Base-by-base conservation (phyloP, 768 basidiomycete species). In the Sporobolomyces pararoseus region DNA sequence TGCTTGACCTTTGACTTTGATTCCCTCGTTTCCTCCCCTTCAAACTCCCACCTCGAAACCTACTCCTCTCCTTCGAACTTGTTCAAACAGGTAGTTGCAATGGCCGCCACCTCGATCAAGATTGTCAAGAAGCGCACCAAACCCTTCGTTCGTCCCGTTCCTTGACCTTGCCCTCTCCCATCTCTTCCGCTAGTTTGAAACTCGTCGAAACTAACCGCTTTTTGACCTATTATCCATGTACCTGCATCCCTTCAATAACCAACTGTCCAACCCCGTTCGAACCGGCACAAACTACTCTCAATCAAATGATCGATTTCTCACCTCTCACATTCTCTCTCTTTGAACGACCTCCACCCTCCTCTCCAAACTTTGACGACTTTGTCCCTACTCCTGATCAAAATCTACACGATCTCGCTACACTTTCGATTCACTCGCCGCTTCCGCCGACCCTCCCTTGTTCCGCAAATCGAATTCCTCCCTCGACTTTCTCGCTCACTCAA, bases 91-190 rank as follows among this genome's bases (percentile, higher is more conserved):
- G 63, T 64, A 60, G 59, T 61, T 61, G 59, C 46, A 57, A 69
- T 69, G 70, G 65, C 65, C 58, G 70, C 65, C 70, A 71, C 70
- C 35, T 51, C 58, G 51, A 66, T 87, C 73, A 84, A 84, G 75
- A 88, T 94, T 81, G 85, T 96, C 82, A 96, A 95, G 86, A 98
- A 98, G 85, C 90, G 92, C 82, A 96, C 94, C 78, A 91, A 88
- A 83, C 83, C 84, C 80, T 98, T 98, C 90, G 70, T 71, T 23
- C 60, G 65, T 63, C 37, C 52, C 16, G 7, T 13, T n/a, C 49
- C 21, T 21, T 21, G 50, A 51, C 23, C 21, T 47, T 21, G 7
- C 46, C 21, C 46, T 47, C 46, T 47, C 21, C 46, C 13, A 12
- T 21, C 46, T 47, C 12, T 47, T 21, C 17, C 39, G 9, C 7